Percentiles rank a stretch among this genome's conserved stretches.
phyloP scores from a whole-genome alignment of 148 eudicot genomes.

The Linanthus parryae region DNA sequence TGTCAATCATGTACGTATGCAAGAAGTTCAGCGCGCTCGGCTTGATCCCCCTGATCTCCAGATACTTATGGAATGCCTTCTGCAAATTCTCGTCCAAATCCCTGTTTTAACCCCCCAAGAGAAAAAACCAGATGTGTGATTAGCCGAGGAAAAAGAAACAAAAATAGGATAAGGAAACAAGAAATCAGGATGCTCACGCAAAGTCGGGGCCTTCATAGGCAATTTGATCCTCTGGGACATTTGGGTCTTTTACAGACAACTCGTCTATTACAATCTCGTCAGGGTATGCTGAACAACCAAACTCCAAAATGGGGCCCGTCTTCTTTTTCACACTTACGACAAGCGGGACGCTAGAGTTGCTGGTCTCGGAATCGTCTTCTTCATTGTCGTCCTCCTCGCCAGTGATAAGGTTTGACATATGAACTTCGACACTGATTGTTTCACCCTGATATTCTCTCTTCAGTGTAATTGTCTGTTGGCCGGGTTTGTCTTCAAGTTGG shows the following conservation, averaged over 20 bases:
- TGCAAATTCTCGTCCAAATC: slow-evolving; percentile 69
- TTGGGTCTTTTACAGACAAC: slow-evolving; percentile 38
- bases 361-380: slow-evolving; percentile 16
- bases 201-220: slow-evolving; percentile 67
- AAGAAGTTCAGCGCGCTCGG: slow-evolving; percentile 45
- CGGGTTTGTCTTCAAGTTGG: slow-evolving; percentile 34
- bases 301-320: slow-evolving; percentile 37
- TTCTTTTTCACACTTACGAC: slow-evolving; percentile 34
- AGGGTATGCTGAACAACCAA: slow-evolving; percentile 35
- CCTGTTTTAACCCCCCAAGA: slow-evolving; percentile 10
- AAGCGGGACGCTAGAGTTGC: slow-evolving; percentile 27
- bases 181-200: slow-evolving; percentile 26
- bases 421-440: slow-evolving; percentile 41
- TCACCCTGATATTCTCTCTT: slow-evolving; percentile 47
- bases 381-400: slow-evolving; percentile 33
- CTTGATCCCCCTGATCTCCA: slow-evolving; percentile 54
- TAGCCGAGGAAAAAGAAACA: not conserved
- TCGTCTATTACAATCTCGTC: slow-evolving; percentile 46
- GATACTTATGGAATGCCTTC: slow-evolving; percentile 54
- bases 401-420: slow-evolving; percentile 39
- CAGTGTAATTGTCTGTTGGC: slow-evolving; percentile 42
- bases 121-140: not conserved
- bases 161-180: not conserved
- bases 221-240: slow-evolving; percentile 31
- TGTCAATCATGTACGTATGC: slow-evolving; percentile 56